Percentiles rank a stretch among this genome's conserved stretches.
Conservation (phyloP, 1,284 basidiomycete genomes). For the Papiliotrema terrestris region DNA sequence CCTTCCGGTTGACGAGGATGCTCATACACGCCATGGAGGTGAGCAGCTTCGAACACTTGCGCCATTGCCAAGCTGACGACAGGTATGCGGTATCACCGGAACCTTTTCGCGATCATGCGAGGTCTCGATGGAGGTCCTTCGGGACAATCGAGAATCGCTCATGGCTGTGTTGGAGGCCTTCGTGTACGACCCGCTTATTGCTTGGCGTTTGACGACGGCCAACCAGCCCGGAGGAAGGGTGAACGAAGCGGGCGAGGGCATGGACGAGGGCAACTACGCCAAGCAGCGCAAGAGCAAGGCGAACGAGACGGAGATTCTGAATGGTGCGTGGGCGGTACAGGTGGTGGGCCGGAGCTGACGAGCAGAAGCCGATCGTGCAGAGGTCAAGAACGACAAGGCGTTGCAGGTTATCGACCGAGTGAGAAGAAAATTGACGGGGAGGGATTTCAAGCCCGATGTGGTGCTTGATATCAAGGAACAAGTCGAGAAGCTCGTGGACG, state of each 20-base stretch:
- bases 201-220: conserved; percentile 54
- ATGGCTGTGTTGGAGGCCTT: conserved; percentile 93
- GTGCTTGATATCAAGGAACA: conserved; percentile 70
- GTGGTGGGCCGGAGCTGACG: background rate
- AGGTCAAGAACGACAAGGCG: conserved; percentile 85
- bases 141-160: conserved; percentile 95
- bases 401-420: conserved; percentile 88
- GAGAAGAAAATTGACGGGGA: conserved; percentile 85
- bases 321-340: conserved; percentile 27
- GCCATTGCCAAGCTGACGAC: conserved; percentile 9
- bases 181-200: conserved; percentile 59
- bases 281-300: conserved; percentile 40
- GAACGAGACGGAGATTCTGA: conserved; percentile 50
- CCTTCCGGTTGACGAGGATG: conserved; percentile 97
- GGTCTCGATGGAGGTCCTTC: conserved; percentile 93
- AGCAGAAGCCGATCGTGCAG: conserved; percentile 54
- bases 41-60: conserved; percentile 26
- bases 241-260: conserved; percentile 17
- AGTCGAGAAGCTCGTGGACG: conserved; percentile 84
- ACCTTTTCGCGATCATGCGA: conserved; percentile 95
- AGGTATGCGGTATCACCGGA: conserved; percentile 96
- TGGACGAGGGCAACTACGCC: conserved; percentile 29
- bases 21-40: conserved; percentile 99
- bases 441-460: conserved; percentile 82
- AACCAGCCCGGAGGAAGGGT: conserved; percentile 43